Percentiles rank a stretch among this genome's conserved stretches.
These are phyloP conservation scores for Pseudopyrenochaeta lycopersici DNA, from an alignment of 2,329 filamentous ascomycete species.

Conservation along the genomic window DNA sequence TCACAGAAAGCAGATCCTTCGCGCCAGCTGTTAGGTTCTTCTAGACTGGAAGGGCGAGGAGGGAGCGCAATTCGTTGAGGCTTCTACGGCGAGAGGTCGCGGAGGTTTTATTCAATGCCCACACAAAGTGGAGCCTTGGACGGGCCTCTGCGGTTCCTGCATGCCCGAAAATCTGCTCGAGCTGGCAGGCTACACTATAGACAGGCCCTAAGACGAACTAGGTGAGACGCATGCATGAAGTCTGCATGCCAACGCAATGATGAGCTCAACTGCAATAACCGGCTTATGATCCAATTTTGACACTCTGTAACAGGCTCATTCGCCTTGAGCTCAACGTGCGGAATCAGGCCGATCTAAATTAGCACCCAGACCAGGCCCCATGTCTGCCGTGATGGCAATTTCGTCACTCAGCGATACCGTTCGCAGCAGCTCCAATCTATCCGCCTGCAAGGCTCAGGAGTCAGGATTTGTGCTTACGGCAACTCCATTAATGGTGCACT, in stretches of 20 bases:
- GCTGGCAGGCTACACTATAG: not conserved
- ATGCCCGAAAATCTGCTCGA: too few relatives aligned
- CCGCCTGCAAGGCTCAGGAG: conserved; percentile 33
- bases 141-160: not conserved
- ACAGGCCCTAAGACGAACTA: not conserved
- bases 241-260: conserved; percentile 15
- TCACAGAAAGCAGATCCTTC: conserved; percentile 1
- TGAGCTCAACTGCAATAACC: conserved; percentile 7
- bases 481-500: not conserved
- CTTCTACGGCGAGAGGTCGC: not conserved
- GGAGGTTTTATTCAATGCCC: not conserved
- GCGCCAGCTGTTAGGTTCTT: not conserved
- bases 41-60: not conserved
- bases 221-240: conserved; percentile 8
- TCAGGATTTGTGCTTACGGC: conserved; percentile 15
- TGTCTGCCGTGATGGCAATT: conserved; percentile 17
- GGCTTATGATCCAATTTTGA: conserved; percentile 11
- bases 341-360: conserved; percentile 37
- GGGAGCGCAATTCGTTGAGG: not conserved
- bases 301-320: conserved; percentile 22
- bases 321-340: conserved; percentile 19
- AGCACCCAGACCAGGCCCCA: conserved; percentile 20
- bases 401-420: conserved; percentile 26
- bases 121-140: not conserved
- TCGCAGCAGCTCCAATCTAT: conserved; percentile 19